Conservation (phyloP, 169 alveolate genomes). For the Besnoitia besnoiti region DNA sequence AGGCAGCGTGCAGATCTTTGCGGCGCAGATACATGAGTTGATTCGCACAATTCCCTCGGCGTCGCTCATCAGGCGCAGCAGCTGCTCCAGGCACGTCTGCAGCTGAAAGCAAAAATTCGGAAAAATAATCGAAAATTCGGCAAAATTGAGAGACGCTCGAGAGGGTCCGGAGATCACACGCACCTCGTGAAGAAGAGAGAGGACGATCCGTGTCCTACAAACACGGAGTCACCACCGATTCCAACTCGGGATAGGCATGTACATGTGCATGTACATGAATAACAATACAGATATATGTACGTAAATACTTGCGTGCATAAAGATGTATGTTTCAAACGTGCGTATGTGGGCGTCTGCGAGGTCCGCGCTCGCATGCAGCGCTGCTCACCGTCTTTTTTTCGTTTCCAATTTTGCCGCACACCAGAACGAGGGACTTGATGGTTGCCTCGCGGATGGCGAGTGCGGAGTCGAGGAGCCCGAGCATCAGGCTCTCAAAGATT, state of each 20-base stretch:
- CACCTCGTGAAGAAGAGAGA: too few species aligned
- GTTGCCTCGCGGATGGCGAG: not conserved
- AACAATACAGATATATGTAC: not conserved
- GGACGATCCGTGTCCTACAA: too few species aligned
- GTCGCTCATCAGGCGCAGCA: not conserved
- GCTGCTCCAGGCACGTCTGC: constrained; percentile 29
- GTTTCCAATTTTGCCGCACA: constrained; percentile 8
- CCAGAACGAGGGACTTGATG: constrained; percentile 11
- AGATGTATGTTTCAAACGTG: not conserved
- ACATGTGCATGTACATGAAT: not conserved
- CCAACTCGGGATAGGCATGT: not conserved
- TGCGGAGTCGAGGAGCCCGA: constrained; percentile 6
- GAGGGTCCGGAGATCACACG: too few species aligned
- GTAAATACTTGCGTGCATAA: not conserved
- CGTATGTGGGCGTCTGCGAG: too few species aligned
- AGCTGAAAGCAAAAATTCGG: too few species aligned
- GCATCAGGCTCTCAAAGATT: not conserved
- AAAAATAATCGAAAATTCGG: too few species aligned
- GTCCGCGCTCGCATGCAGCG: not conserved
- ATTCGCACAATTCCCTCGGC: not conserved
- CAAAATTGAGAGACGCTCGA: too few species aligned
- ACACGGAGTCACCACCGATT: not conserved
- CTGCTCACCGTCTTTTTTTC: not conserved
- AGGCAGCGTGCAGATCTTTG: not conserved
- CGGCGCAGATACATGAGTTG: constrained; percentile 41